Evolutionary conservation across 164 flowering plant genomes (phyloP), one percentile per base, ranked within the genome.

Genomic region (Liriodendron chinense): DNA sequence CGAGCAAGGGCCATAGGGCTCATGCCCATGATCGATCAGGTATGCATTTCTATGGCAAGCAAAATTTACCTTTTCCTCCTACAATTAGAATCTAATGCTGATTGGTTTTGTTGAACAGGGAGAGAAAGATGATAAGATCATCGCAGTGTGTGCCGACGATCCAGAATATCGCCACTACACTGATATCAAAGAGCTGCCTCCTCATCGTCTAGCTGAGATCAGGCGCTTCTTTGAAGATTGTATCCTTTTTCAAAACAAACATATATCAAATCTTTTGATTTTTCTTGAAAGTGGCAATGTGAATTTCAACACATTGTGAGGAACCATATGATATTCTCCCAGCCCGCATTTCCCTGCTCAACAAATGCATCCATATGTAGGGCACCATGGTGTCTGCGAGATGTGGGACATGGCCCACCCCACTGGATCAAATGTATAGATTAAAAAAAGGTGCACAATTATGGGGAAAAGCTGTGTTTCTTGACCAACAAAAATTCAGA

Each of bases 91-190:
- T 47, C 21, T 63, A 72, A 21, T 21, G 47, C 74, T 34, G 28
- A 43, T 66, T 24, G 22, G 53, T 26, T 72, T 50, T 62, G 75
- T 59, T 68, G 49, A 21, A 6, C 70, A 90, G 93, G 94, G 94
- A 71, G 94, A 90, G 85, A 89, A 84, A 64, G 94, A 90, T 82
- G 92, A 90, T 70, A 90, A 89, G 81, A 90, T 90, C 65, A 90
- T 90, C 68, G 94, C 94, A 3, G 94, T 90, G 4, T 88, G 94
- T 75, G 92, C 92, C 49, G 94, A 90, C 76, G 94, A 90, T 82
- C 94, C 94, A 9, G 94, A 90, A 76, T 89, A 87, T 77, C 80
- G 85, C 3, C 90, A 89, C 83, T 87, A 82, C 79, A 85, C 83
- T 63, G 92, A 89, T 71, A 89, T 90, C 75, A 83, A 84, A 59